phyloP scores from a whole-genome alignment of 179 eudicot species.

The Drosera spatulata region DNA sequence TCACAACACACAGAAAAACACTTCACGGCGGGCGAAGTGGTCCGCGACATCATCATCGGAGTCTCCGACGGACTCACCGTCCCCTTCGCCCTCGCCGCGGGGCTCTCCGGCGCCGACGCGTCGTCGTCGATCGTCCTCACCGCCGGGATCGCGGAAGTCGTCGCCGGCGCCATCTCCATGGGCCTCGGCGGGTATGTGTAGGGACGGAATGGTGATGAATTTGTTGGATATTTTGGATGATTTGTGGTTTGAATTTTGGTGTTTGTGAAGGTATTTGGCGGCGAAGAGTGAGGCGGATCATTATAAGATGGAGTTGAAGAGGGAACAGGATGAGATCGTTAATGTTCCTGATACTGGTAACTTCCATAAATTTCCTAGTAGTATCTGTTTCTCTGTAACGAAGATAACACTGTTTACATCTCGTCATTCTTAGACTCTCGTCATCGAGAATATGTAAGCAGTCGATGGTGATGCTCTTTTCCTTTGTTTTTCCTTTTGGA shows the following conservation, averaged over 20 bases:
- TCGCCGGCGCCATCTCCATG: conserved; percentile 98
- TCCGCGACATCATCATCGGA: conserved; percentile 90
- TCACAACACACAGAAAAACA: conserved; percentile 62
- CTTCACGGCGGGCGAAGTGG: conserved; percentile 87
- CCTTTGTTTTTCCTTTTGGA: too few species aligned
- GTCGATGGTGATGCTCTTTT: too few species aligned
- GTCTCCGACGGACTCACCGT: conserved; percentile 95
- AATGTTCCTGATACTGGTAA: conserved; percentile 83
- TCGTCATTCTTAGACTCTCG: too few species aligned
- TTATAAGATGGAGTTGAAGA: conserved; percentile 54
- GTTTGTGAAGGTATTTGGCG: conserved; percentile 70
- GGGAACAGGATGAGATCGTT: conserved; percentile 74
- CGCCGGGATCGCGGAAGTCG: conserved; percentile 93
- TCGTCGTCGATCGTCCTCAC: conserved; percentile 75
- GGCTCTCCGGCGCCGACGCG: conserved; percentile 86
- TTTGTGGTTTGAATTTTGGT: not conserved
- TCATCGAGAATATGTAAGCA: too few species aligned
- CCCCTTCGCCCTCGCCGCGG: conserved; percentile 95
- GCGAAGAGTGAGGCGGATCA: conserved; percentile 97
- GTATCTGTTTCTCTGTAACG: too few species aligned
- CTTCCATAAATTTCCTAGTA: not conserved
- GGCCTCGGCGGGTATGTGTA: conserved; percentile 99
- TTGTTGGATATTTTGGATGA: not conserved
- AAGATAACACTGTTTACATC: too few species aligned
- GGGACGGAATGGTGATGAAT: too few species aligned